Evolutionary conservation across 345 rosid species (phyloP).

Genomic region (Brassica cretica): DNA sequence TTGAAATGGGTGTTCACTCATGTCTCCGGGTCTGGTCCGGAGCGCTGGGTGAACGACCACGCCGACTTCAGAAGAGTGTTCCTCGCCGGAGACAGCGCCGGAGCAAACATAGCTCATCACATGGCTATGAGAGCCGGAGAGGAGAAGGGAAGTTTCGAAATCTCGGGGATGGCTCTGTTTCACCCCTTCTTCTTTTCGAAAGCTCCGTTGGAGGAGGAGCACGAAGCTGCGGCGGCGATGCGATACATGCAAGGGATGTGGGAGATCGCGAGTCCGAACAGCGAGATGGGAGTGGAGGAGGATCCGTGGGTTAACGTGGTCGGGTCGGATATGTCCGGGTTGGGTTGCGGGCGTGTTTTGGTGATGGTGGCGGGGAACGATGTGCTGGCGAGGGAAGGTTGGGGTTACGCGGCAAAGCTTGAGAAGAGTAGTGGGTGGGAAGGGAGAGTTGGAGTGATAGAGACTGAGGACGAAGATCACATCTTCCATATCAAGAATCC

Average conservation of each 20-base stretch:
- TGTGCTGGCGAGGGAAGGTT: constrained; percentile 37
- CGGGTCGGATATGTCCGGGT: constrained; percentile 10
- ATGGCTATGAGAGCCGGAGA: constrained; percentile 40
- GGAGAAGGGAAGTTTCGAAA: not conserved
- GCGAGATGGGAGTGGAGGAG: constrained; percentile 36
- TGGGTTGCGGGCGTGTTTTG: constrained; percentile 37
- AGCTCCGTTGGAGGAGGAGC: not conserved
- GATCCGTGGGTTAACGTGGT: constrained; percentile 43
- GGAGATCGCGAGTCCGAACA: constrained; percentile 35
- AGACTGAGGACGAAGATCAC: constrained; percentile 45
- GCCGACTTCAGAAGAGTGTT: constrained; percentile 43
- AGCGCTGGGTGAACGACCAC: constrained; percentile 43
- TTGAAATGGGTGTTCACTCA: constrained; percentile 47
- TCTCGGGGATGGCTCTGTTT: constrained; percentile 42
- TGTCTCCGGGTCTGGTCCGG: constrained; percentile 31
- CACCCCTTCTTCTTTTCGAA: constrained; percentile 50
- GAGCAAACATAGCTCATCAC: constrained; percentile 55
- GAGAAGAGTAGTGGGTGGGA: constrained; percentile 44
- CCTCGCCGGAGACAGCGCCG: constrained; percentile 48
- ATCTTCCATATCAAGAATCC: constrained; percentile 42
- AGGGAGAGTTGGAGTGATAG: constrained; percentile 41
- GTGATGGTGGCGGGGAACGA: constrained; percentile 35
- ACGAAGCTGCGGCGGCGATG: not conserved
- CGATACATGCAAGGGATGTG: constrained; percentile 20
- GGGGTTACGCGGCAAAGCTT: constrained; percentile 38